Evolutionary conservation across 495 filamentous ascomycete genomes (phyloP).

Genomic region (Aspergillus cristatus): DNA sequence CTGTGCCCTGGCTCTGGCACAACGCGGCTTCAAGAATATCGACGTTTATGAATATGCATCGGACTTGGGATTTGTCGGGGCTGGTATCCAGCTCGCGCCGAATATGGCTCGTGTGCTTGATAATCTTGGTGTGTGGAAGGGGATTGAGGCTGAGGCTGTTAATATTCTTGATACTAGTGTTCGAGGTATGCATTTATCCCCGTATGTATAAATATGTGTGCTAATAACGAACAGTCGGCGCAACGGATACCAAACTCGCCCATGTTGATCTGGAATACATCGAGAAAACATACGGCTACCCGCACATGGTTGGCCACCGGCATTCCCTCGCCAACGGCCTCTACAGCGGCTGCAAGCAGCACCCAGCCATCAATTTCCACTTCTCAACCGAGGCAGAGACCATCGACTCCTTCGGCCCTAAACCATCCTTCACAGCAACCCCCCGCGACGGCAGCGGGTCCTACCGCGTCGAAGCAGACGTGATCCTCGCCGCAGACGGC

Average conservation of each 20-base stretch:
- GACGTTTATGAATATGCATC: constrained; percentile 65
- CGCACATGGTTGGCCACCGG: constrained; percentile 72
- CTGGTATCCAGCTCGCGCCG: constrained; percentile 72
- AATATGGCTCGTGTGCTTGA: constrained; percentile 73
- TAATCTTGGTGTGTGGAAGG: constrained; percentile 56
- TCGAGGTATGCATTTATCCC: constrained; percentile 34
- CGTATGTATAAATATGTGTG: not conserved
- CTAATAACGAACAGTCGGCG: constrained; percentile 44
- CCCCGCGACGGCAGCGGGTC: constrained; percentile 42
- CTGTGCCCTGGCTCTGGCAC: constrained; percentile 60
- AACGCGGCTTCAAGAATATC: constrained; percentile 63
- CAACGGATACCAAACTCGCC: constrained; percentile 56
- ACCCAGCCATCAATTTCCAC: constrained; percentile 60
- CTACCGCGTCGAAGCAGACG: constrained; percentile 51
- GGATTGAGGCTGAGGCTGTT: constrained; percentile 56
- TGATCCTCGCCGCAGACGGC: constrained; percentile 64
- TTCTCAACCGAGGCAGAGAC: constrained; percentile 47
- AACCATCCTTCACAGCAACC: constrained; percentile 45
- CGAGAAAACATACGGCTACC: constrained; percentile 56
- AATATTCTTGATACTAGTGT: constrained; percentile 46
- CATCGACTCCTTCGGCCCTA: constrained; percentile 45
- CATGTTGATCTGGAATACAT: constrained; percentile 62
- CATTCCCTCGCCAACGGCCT: constrained; percentile 60
- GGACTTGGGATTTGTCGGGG: constrained; percentile 71
- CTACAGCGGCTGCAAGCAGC: constrained; percentile 55